A percentile compares a stretch with the other conserved stretches of the same genome.
phyloP scores from a whole-genome alignment of 2,329 filamentous ascomycete genomes.

The Colletotrichum navitas region DNA sequence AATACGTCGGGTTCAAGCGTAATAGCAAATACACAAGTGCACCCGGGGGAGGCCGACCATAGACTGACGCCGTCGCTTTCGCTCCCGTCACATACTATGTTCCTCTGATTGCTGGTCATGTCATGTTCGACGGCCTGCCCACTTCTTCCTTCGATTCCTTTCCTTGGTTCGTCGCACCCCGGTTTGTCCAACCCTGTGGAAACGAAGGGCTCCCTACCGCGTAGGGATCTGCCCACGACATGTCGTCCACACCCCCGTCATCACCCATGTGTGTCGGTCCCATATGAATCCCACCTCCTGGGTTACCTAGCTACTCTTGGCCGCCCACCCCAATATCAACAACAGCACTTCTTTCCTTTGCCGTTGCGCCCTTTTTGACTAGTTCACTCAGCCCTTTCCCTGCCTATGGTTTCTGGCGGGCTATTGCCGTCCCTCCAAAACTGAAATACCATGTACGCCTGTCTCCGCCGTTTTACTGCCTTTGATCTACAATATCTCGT shows the following conservation, averaged over 20 bases:
- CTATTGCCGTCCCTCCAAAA: background rate
- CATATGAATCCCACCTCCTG: conserved; percentile 41
- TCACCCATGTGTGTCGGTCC: conserved; percentile 37
- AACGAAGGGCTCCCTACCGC: conserved; percentile 37
- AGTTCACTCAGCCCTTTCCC: background rate
- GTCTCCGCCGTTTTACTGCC: background rate
- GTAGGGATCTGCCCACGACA: conserved; percentile 40
- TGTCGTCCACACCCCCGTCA: conserved; percentile 40
- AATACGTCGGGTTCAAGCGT: background rate
- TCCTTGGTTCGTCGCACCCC: conserved; percentile 39
- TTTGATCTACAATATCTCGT: background rate
- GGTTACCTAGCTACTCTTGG: conserved; percentile 29
- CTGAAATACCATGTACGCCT: background rate
- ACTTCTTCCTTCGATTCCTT: conserved; percentile 41
- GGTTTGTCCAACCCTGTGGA: conserved; percentile 40
- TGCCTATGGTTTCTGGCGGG: background rate
- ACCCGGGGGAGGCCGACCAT: background rate
- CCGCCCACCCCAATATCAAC: conserved; percentile 40
- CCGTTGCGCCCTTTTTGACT: background rate
- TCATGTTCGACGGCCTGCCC: conserved; percentile 27
- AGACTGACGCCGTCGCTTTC: background rate
- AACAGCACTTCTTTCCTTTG: conserved; percentile 22
- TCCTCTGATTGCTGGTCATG: conserved; percentile 27
- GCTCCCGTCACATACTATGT: background rate
- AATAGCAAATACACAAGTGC: background rate